Base-by-base conservation (phyloP, 495 filamentous ascomycete genomes). In the Penicillium herquei region DNA sequence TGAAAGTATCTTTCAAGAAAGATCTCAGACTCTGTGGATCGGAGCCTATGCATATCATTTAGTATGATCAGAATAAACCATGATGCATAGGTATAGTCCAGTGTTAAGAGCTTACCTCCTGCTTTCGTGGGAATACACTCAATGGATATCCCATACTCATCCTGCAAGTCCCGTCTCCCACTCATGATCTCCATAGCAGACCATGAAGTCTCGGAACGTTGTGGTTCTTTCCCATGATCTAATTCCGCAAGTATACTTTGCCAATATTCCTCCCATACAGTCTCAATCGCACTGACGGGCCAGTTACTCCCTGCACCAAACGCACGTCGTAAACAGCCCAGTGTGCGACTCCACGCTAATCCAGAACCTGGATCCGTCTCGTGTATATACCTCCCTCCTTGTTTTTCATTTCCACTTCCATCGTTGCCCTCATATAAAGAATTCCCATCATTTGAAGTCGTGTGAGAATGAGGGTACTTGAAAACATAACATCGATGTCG, bases 1-100 rank as follows among this genome's bases (percentile, higher is more conserved):
- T 84, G 64, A 93, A 94, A 55, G 84, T 80, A 37, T 87, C 64
- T 9, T 74, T 72, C 62, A 93, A 93, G 62, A 95, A 96, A 6
- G 70, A 58, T 1, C 76, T 75, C 14, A 94, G 69, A 14, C 52
- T 51, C 8, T 59, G 42, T 2, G 60, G 52, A 18, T 58, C 59
- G n/a, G 57, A 60, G 14, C 65, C 71, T 72, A 26, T 26, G 21
- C 21, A 26, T 26, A 26, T 26, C 21, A 26, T 26, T 26, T 26
- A 26, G 18, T 14, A 52, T 33, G 32, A 14, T 43, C 30, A 18
- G 45, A 52, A 46, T 16, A 16, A 18, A 18, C 40, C 30, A n/a
- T 9, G 6, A 34, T 42, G 32, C 16, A 53, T 21, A 58, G 30
- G 35, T 26, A 3, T 42, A 54, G 31, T 44, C 50, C 42, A 34